These are phyloP conservation scores for Phialophora macrospora DNA, from an alignment of 2,329 filamentous ascomycete genomes.

Conservation along the genomic window DNA sequence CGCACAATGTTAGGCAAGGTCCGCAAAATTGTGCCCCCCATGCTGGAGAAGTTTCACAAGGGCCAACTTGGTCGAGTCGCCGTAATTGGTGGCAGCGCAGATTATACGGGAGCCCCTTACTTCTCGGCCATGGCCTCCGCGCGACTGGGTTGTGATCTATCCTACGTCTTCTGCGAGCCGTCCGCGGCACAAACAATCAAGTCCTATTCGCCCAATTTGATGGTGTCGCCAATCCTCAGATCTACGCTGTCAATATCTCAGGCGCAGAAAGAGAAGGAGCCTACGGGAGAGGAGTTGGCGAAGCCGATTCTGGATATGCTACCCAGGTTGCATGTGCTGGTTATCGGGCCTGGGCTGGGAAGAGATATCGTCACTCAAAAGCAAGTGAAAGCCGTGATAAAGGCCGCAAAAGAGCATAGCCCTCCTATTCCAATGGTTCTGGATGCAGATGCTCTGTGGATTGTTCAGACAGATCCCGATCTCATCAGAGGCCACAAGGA, in stretches of 20 bases:
- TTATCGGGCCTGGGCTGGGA: constrained; percentile 89
- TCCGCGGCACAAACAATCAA: constrained; percentile 88
- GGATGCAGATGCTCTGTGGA: constrained; percentile 84
- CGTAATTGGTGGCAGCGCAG: constrained; percentile 92
- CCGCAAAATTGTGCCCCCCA: constrained; percentile 87
- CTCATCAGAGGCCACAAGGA: constrained; percentile 79
- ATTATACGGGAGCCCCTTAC: constrained; percentile 97
- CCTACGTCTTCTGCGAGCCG: constrained; percentile 83
- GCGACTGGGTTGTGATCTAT: constrained; percentile 65
- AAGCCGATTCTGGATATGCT: constrained; percentile 77
- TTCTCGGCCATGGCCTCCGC: constrained; percentile 98
- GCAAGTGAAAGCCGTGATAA: constrained; percentile 78
- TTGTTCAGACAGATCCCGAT: constrained; percentile 76
- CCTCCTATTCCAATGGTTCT: constrained; percentile 76
- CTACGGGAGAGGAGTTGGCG: constrained; percentile 66
- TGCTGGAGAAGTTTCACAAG: constrained; percentile 96
- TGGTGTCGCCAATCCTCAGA: constrained; percentile 96
- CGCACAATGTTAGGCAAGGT: constrained; percentile 79
- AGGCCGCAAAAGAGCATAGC: constrained; percentile 71
- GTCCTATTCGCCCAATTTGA: constrained; percentile 95
- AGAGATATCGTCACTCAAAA: constrained; percentile 89
- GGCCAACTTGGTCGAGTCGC: constrained; percentile 90
- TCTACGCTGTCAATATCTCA: constrained; percentile 65
- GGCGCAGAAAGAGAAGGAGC: constrained; percentile 57
- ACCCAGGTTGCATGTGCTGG: constrained; percentile 84